These are phyloP conservation scores for Senecio squalidus DNA, from an alignment of 140 eudicot species.

Conservation along the genomic window DNA sequence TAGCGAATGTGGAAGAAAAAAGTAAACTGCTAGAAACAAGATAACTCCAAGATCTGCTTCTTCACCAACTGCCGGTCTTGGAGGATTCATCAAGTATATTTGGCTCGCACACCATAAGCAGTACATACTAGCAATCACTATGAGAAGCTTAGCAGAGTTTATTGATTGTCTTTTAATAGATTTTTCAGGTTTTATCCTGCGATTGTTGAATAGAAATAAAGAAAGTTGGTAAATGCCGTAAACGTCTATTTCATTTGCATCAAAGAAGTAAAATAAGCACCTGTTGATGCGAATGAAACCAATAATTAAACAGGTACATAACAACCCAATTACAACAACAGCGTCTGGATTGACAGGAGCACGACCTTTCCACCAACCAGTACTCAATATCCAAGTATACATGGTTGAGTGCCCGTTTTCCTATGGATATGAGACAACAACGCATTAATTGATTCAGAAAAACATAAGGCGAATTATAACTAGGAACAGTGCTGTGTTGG, in stretches of 20 bases:
- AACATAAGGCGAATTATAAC: too few relatives aligned
- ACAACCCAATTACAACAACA: conserved; percentile 52
- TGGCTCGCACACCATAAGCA: conserved; percentile 88
- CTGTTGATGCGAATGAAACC: conserved; percentile 87
- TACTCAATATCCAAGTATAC: conserved; percentile 88
- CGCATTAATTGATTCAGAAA: not conserved
- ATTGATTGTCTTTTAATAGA: conserved; percentile 33
- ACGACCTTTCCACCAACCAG: conserved; percentile 91
- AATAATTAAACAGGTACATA: conserved; percentile 57
- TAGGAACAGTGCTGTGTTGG: too few relatives aligned
- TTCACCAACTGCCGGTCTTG: conserved; percentile 88
- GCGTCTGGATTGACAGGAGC: conserved; percentile 94
- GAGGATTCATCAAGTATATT: conserved; percentile 74
- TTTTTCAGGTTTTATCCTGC: conserved; percentile 65
- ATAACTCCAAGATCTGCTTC: conserved; percentile 97
- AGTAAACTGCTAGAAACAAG: conserved; percentile 58
- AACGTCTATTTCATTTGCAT: not conserved
- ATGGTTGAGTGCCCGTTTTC: conserved; percentile 90
- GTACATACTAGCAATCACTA: conserved; percentile 56
- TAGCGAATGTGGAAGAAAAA: conserved; percentile 70
- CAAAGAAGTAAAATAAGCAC: conserved; percentile 22
- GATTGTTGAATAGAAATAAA: not conserved
- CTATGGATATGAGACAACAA: conserved; percentile 27
- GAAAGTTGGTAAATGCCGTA: conserved; percentile 1
- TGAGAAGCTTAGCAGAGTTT: conserved; percentile 50